These are phyloP conservation scores for Zygosaccharomyces sapae DNA, from an alignment of 1,139 yeast species.

Conservation along the genomic window DNA sequence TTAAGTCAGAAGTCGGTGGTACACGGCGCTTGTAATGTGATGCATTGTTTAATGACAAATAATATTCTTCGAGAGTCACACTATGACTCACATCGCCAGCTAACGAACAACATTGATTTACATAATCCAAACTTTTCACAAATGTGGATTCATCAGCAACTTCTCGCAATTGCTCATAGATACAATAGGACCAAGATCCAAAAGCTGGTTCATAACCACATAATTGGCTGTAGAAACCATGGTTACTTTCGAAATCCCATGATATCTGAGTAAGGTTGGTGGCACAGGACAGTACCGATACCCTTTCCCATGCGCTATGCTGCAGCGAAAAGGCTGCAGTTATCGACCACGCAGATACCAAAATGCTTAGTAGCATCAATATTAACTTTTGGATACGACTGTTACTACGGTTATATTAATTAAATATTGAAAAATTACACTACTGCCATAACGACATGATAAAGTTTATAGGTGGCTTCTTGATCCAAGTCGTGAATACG, in stretches of 20 bases:
- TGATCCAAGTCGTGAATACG: background rate
- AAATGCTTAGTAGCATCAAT: background rate
- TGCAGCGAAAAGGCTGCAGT: background rate
- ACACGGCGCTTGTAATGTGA: slow-evolving; percentile 9
- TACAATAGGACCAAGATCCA: slow-evolving; percentile 22
- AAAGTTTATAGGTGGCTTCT: background rate
- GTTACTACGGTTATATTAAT: background rate
- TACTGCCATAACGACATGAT: background rate
- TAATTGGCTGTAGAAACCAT: slow-evolving; percentile 11
- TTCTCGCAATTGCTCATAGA: slow-evolving; percentile 18
- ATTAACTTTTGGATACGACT: background rate
- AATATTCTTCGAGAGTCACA: slow-evolving; percentile 13
- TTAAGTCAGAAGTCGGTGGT: background rate
- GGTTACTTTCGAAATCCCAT: slow-evolving; percentile 8
- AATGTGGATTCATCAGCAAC: slow-evolving; percentile 8
- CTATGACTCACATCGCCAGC: slow-evolving; percentile 5
- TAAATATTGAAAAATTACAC: background rate
- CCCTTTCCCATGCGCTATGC: slow-evolving; percentile 9
- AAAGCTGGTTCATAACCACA: slow-evolving; percentile 26
- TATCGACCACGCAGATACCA: background rate
- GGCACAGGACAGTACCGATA: slow-evolving; percentile 12
- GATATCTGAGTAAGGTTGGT: slow-evolving; percentile 5
- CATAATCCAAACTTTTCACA: slow-evolving; percentile 15
- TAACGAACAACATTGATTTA: slow-evolving; percentile 14
- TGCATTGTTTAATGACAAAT: slow-evolving; percentile 18